A percentile compares a stretch with the other conserved stretches of the same genome.
Evolutionary conservation across 2,329 filamentous ascomycete genomes (phyloP).

Genomic region (Claviceps maximensis): DNA sequence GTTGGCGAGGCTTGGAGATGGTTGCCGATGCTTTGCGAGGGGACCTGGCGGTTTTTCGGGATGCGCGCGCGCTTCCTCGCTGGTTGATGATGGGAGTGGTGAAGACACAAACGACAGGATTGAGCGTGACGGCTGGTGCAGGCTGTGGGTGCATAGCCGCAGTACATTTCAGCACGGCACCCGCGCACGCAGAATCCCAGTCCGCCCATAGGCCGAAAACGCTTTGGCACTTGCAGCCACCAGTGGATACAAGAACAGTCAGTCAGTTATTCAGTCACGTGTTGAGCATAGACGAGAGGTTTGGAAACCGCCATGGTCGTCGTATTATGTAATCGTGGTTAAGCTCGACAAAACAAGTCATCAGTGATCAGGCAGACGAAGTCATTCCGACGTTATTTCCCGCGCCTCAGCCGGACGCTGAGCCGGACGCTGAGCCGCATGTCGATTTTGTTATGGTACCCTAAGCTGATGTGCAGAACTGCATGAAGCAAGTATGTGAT

Average conservation of each 20-base stretch:
- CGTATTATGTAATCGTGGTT: background rate
- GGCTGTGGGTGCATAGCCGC: slow-evolving; percentile 22
- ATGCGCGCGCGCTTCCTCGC: slow-evolving; percentile 40
- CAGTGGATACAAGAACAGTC: too few relatives aligned
- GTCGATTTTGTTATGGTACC: background rate
- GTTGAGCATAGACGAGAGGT: background rate
- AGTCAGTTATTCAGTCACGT: background rate
- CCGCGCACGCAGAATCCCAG: slow-evolving; percentile 16
- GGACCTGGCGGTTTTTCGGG: slow-evolving; percentile 47
- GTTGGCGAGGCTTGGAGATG: slow-evolving; percentile 41
- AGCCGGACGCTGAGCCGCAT: background rate
- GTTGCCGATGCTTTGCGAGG: slow-evolving; percentile 45
- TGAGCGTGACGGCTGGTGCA: slow-evolving; percentile 35
- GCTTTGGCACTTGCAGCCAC: slow-evolving; percentile 8
- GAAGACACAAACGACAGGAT: slow-evolving; percentile 38
- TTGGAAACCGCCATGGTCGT: background rate
- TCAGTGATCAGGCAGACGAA: too few relatives aligned
- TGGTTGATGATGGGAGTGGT: slow-evolving; percentile 37
- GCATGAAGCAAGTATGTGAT: background rate
- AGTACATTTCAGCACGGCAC: slow-evolving; percentile 32
- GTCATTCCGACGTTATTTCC: background rate
- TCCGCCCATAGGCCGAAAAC: slow-evolving; percentile 9
- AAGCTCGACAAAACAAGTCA: too few relatives aligned
- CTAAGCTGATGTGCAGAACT: background rate
- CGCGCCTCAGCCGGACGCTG: background rate